Evolutionary conservation across 1,139 yeast species (phyloP), one percentile per base, ranked within the genome.

Genomic region (Suhomyces guaymorum): DNA sequence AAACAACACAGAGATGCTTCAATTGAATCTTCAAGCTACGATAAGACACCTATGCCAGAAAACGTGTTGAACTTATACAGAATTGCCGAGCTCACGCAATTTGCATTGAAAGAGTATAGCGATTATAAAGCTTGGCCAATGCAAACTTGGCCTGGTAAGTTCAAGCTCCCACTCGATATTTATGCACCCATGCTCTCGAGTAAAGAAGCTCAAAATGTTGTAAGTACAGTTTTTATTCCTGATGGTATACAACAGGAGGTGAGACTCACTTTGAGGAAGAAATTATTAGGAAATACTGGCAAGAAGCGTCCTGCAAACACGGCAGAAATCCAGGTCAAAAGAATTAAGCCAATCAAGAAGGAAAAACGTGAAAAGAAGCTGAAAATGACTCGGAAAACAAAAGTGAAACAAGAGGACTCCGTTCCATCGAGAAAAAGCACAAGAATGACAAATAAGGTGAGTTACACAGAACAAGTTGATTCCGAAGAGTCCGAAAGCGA

Each of bases 81-180:
- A 31, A 64, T 86, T 8, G 75, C 96, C 1, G 97, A 89, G 49
- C 56, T 88, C 29, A 70, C 89, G 1, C 95, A 86, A 55, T 59
- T 82, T 41, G 63, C 78, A 4, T 67, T 89, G 28, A 74, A 80
- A 38, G 78, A 75, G 38, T 61, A 75, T 24, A 78, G 83, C 31
- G 82, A 76, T 26, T 52, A 57, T 12, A 78, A 73, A 49, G 70
- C 69, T 32, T 87, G 96, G 95, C 74, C 75, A 15, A 66, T 85
- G 42, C 76, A 80, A 20, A 79, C 90, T 0, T 89, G 92, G 80
- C 95, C 96, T 0, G 94, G 92, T 1, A 83, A 81, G 47, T 57
- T 84, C 18, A 75, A 75, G 22, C 59, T 88, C 17, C 82, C 94
- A 0, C 59, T 70, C 9, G 95, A 86, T 49, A 58, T 84, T 8